phyloP scores from a whole-genome alignment of 495 filamentous ascomycete species.

The Hypoxylon cercidicola region DNA sequence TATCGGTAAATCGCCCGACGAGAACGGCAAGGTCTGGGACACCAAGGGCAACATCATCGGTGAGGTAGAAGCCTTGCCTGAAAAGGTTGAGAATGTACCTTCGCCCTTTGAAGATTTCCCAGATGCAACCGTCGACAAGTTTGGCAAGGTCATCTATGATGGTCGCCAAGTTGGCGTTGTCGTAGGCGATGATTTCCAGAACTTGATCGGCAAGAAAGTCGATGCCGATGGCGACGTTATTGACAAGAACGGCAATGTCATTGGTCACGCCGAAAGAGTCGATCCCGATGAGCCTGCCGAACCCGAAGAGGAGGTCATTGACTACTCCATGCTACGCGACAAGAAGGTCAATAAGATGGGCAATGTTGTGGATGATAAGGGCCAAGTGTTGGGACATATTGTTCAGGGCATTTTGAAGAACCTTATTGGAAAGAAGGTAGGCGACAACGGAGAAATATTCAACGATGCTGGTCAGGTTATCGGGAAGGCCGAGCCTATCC shows the following conservation, averaged over 20 bases:
- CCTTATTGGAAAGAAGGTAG: slow-evolving; percentile 73
- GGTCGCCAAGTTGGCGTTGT: slow-evolving; percentile 74
- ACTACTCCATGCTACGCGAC: slow-evolving; percentile 73
- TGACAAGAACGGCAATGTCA: slow-evolving; percentile 69
- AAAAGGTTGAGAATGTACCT: slow-evolving; percentile 67
- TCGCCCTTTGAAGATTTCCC: slow-evolving; percentile 81
- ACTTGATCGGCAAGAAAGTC: slow-evolving; percentile 64
- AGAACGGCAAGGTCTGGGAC: slow-evolving; percentile 79
- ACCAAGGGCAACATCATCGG: slow-evolving; percentile 78
- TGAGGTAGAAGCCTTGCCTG: slow-evolving; percentile 77
- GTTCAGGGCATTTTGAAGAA: slow-evolving; percentile 74
- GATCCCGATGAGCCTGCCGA: slow-evolving; percentile 58
- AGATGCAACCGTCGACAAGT: slow-evolving; percentile 72
- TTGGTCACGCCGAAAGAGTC: slow-evolving; percentile 65
- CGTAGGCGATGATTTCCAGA: slow-evolving; percentile 73
- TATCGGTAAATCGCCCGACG: slow-evolving; percentile 72
- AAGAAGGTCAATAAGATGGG: slow-evolving; percentile 82
- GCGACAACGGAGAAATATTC: slow-evolving; percentile 79
- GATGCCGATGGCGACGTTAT: slow-evolving; percentile 73
- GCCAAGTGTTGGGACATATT: slow-evolving; percentile 75
- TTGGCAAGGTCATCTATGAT: slow-evolving; percentile 78
- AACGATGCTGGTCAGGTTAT: slow-evolving; percentile 77
- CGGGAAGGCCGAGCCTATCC: slow-evolving; percentile 78
- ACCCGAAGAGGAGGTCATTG: slow-evolving; percentile 55
- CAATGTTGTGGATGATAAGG: slow-evolving; percentile 77